Base-by-base conservation (phyloP, 768 basidiomycete genomes). In the Tricholoma saponaceum region DNA sequence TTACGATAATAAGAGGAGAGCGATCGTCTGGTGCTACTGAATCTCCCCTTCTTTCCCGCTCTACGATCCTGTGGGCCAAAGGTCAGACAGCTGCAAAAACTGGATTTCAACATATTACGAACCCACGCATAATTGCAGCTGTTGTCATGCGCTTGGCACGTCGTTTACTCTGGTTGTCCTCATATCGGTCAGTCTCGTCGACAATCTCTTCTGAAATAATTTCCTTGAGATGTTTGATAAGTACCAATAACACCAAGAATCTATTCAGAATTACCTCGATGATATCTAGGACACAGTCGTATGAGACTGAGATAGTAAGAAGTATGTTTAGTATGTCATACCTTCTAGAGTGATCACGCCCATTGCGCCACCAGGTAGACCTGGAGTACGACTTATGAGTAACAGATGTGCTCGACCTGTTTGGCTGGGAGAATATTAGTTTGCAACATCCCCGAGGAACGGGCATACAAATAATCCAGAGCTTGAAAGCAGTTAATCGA, bases 131-230 rank as follows among this genome's bases (percentile, higher is more conserved):
- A 37, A 92, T 79, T 7, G 83, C 81, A 7, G 88, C 82, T 12
- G 86, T 92, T 12, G 86, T 87, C 58, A 81, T 70, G 13, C 95
- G 79, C 60, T 80, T 85, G 0, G 90, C 94, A 7, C 78, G 75
- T 58, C 79, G 80, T 67, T 94, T 95, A 52, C 84, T 86, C 50
- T 85, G 85, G 66, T 96, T 97, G 63, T 93, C 91, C 62, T 91
- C 86, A 63, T 89, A 95, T 25, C 86, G 80, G 72, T 97, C 95
- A 2, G 94, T 96, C 72, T 97, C 95, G 65, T 96, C 95, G 28
- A 96, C 89, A 54, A 97, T 96, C 69, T 97, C 95, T 72, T 97
- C 94, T 0, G 90, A 87, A 18, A 98, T 92, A 60, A 98, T 97
- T 80, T 96, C 95, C 81, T 92, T 72, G 60, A 69, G 3, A 58